Percentiles rank a stretch among this genome's conserved stretches.
phyloP scores from a whole-genome alignment of 768 basidiomycete genomes.

The Suillus weaverae region DNA sequence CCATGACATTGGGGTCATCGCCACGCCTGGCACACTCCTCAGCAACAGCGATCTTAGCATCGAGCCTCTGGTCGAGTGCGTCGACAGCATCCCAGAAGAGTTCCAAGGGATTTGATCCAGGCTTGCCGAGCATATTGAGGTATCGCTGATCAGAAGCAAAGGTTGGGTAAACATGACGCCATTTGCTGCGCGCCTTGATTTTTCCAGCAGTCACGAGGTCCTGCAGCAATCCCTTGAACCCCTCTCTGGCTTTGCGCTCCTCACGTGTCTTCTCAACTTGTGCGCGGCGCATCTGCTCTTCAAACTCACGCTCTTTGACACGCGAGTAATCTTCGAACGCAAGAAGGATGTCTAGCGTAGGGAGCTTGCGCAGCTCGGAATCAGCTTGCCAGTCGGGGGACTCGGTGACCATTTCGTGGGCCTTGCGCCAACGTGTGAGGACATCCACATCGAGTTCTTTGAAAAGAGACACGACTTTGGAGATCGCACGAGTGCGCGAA shows the following conservation, averaged over 20 bases:
- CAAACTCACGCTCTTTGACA: conserved; percentile 87
- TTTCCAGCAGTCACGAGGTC: conserved; percentile 65
- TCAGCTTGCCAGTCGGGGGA: conserved; percentile 82
- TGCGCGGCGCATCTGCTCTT: conserved; percentile 76
- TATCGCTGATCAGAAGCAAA: conserved; percentile 84
- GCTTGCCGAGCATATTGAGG: conserved; percentile 83
- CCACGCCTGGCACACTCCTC: conserved; percentile 57
- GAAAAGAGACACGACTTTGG: conserved; percentile 82
- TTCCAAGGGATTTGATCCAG: conserved; percentile 93
- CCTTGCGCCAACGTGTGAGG: conserved; percentile 89
- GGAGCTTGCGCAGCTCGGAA: conserved; percentile 74
- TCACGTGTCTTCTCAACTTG: conserved; percentile 82
- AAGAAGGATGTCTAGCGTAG: conserved; percentile 87
- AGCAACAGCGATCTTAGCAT: conserved; percentile 70
- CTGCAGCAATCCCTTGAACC: conserved; percentile 81
- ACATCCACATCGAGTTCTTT: conserved; percentile 89
- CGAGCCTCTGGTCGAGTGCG: conserved; percentile 80
- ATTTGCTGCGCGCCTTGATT: conserved; percentile 82
- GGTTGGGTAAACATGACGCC: conserved; percentile 84
- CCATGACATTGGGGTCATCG: conserved; percentile 41
- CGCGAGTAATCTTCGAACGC: conserved; percentile 95
- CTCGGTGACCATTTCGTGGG: conserved; percentile 71
- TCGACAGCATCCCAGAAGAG: conserved; percentile 96
- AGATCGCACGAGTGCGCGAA: conserved; percentile 73
- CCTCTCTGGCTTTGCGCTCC: conserved; percentile 90